Base-by-base conservation (phyloP, 169 alveolate genomes). In the Cryptosporidium xiaoi region DNA sequence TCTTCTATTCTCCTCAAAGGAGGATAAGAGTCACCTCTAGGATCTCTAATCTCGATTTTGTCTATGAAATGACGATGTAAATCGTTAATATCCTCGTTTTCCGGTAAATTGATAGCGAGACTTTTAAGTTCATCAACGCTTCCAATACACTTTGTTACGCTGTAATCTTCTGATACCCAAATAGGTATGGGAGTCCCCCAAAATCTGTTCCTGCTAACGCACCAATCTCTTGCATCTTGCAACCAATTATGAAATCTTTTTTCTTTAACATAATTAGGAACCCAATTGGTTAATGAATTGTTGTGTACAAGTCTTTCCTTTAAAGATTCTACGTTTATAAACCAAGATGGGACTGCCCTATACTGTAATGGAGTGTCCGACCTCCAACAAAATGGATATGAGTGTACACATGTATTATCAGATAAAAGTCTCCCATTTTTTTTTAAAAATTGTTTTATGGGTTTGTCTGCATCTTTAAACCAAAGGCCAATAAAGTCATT, bases 151-250 rank as follows among this genome's bases (percentile, higher is more conserved):
- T 97, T 96, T 1, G 96, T 92, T 90, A 97, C 97, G 60, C 96
- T 95, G 92, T 90, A 93, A 77, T 97, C 99, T 50, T 97, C 99
- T 65, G 97, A 94, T 27, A 93, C 97, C 99, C 99, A 97, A 44
- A 97, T 91, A 1, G 99, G 99, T 64, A 98, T 96, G 1, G 99
- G 99, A 62, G 99, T 98, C 15, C 99, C 99, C 99, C 99, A 99
- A 84, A 95, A 97, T 64, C 99, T 92, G 90, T 96, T 97, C 67
- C 99, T 93, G 69, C 99, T 95, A 69, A 99, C 96, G 91, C 99
- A 98, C 99, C 99, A 99, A 92, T 99, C 99, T 77, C 97, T 93
- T 16, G 99, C 99, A 89, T 98, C 99, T 2, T 95, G 95, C 24
- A 99, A 95, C 99, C 99, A 99, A 93, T 98, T 98, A 67, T 97